These are phyloP conservation scores for Fusarium penzigii DNA, from an alignment of 2,329 filamentous ascomycete genomes.

Conservation along the genomic window DNA sequence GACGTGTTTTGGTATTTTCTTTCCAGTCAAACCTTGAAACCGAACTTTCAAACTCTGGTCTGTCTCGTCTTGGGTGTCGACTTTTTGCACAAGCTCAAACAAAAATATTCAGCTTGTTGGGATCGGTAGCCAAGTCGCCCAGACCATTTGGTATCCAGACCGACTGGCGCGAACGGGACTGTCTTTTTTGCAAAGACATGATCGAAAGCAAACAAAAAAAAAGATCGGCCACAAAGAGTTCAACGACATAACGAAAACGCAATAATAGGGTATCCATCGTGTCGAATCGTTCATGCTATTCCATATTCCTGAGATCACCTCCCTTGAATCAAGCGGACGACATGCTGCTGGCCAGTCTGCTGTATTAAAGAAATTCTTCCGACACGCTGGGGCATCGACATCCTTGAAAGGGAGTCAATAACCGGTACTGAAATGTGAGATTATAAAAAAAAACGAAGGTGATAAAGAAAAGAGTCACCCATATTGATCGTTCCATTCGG, in stretches of 20 bases:
- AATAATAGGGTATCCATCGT: conserved; percentile 44
- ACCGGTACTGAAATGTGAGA: conserved; percentile 5
- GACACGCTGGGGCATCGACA: conserved; percentile 5
- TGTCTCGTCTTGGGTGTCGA: conserved; percentile 10
- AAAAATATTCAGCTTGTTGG: not conserved
- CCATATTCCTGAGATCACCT: conserved; percentile 32
- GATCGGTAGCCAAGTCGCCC: conserved; percentile 9
- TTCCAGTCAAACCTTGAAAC: not conserved
- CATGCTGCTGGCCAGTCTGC: conserved; percentile 40
- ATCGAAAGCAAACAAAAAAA: conserved; percentile 21
- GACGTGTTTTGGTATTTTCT: conserved; percentile 13
- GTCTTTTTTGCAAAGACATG: conserved; percentile 20
- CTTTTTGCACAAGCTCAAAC: conserved; percentile 7
- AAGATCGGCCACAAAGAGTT: conserved; percentile 14
- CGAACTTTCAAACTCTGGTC: not conserved
- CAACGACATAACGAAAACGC: conserved; percentile 28
- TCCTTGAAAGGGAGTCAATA: not conserved
- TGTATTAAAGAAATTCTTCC: conserved; percentile 36
- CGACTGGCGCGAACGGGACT: conserved; percentile 16
- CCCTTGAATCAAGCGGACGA: conserved; percentile 20
- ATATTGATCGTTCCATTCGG: conserved; percentile 11
- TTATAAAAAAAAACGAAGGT: conserved; percentile 17
- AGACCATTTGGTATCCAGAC: conserved; percentile 28
- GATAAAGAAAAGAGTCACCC: conserved; percentile 12
- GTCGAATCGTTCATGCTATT: conserved; percentile 45